These are phyloP conservation scores for Chlorophyllum brunneum DNA, from an alignment of 768 basidiomycete species.

Conservation along the genomic window DNA sequence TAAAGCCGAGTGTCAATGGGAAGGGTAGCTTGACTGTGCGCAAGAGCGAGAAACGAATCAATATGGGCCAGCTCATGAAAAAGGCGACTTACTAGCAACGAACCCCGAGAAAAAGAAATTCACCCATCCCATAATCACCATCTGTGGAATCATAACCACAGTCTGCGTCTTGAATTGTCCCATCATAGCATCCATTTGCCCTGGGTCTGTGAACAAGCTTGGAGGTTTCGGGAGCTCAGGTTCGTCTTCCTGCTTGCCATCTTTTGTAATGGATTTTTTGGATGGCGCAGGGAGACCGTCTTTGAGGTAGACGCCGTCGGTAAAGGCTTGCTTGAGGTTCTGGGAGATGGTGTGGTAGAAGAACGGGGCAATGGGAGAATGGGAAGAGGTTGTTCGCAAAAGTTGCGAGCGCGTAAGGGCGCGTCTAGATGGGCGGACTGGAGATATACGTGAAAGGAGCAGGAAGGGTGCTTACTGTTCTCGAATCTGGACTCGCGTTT, in stretches of 20 bases:
- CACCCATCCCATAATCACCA: constrained; percentile 99
- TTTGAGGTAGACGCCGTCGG: constrained; percentile 80
- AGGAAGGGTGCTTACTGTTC: constrained; percentile 85
- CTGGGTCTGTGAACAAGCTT: constrained; percentile 86
- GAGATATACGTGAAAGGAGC: neutral
- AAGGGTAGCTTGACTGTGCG: constrained; percentile 88
- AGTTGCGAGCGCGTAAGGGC: constrained; percentile 81
- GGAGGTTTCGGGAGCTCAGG: constrained; percentile 41
- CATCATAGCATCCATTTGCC: constrained; percentile 98
- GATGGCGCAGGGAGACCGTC: constrained; percentile 63
- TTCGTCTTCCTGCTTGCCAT: constrained; percentile 35
- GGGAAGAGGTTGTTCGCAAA: constrained; percentile 73
- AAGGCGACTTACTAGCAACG: constrained; percentile 76
- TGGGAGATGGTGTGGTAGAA: constrained; percentile 76
- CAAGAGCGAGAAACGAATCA: neutral
- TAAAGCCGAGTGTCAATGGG: constrained; percentile 94
- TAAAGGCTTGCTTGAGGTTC: constrained; percentile 68
- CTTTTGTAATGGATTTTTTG: constrained; percentile 26
- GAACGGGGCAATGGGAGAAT: constrained; percentile 74
- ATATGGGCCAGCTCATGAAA: neutral
- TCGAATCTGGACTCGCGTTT: constrained; percentile 71
- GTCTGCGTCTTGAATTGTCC: constrained; percentile 98
- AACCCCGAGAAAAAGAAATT: constrained; percentile 99
- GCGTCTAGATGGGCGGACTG: constrained; percentile 40
- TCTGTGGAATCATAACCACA: constrained; percentile 98